A percentile compares a stretch with the other conserved stretches of the same genome.
These are phyloP conservation scores for Fraxinus albicans DNA, from an alignment of 305 asterid genomes.

Conservation along the genomic window DNA sequence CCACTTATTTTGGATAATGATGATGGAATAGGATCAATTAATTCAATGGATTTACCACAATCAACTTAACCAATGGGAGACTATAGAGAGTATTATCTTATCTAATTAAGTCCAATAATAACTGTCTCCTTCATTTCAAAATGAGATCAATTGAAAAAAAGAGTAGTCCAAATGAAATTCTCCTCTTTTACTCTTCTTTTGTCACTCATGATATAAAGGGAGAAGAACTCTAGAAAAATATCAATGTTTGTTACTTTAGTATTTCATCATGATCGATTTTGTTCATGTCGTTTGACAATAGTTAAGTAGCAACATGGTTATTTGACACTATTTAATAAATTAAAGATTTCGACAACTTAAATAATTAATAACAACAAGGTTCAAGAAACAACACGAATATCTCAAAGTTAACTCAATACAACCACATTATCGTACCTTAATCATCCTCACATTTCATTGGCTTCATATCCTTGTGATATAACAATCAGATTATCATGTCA, in stretches of 20 bases:
- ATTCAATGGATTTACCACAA: conserved; percentile 19
- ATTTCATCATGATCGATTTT: not conserved
- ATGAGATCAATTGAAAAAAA: not conserved
- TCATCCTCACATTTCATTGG: not conserved
- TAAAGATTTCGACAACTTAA: not conserved
- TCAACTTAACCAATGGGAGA: conserved; percentile 16
- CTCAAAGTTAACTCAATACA: not conserved
- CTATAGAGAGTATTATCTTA: not conserved
- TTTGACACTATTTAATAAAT: not conserved
- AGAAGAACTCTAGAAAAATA: not conserved
- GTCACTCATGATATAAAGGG: not conserved
- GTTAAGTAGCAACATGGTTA: not conserved
- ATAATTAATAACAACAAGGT: not conserved
- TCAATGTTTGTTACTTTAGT: not conserved
- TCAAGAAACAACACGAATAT: not conserved
- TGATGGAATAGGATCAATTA: conserved; percentile 4
- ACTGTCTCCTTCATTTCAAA: not conserved
- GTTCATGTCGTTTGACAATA: not conserved
- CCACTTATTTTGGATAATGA: conserved; percentile 31
- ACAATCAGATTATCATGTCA: not conserved
- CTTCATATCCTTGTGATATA: not conserved
- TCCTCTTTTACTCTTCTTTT: not conserved
- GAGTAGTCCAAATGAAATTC: not conserved
- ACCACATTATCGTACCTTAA: not conserved
- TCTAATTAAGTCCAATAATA: not conserved